Base-by-base conservation (phyloP, 2,329 filamentous ascomycete species). In the Aspergillus arachidicola region DNA sequence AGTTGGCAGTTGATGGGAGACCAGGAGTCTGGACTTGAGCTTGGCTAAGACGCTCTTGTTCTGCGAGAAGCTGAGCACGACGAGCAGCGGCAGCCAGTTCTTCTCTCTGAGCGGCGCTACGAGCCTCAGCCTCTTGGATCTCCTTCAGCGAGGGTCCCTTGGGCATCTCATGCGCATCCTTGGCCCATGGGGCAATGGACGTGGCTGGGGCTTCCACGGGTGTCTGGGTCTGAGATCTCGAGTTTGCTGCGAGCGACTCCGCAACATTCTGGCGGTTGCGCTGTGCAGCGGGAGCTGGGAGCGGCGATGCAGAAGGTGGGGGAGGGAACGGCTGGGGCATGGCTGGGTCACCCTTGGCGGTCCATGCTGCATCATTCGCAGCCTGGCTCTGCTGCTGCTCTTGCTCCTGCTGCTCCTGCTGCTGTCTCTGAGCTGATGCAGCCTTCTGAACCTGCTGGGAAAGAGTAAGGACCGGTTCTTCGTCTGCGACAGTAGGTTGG, bases 91-190 rank as follows among this genome's bases (percentile, higher is more conserved):
- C 89, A 19, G 92, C 93, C 59, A 88, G 81, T 73, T 95, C 93
- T 74, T 98, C 94, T 14, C 88, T 89, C 79, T 96, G 92, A 58
- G 94, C 94, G 12, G 94, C 94, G 76, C 95, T 96, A 73, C 91
- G 92, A 41, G 94, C 94, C 77, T 99, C 95, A 5, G 92, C 90
- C 77, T 97, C 94, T 77, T 99, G 95, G 28, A 99, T 99, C 75
- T 99, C 94, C 80, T 93, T 96, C 66, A 99, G 82, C 64, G 94
- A 97, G 2, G 94, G 95, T 0, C 93, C 94, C 78, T 92, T 96
- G 46, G 92, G 88, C 28, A 85, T 80, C 56, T 91, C 90, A 46
- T 82, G 80, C 3, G 86, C 86, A 68, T 98, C 93, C 76, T 95
- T 95, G 6, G 95, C 95, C 95, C 95, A 99, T 0, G 95, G 95